These are phyloP conservation scores for Geotrichum ghanense DNA, from an alignment of 805 yeast species.

Conservation along the genomic window DNA sequence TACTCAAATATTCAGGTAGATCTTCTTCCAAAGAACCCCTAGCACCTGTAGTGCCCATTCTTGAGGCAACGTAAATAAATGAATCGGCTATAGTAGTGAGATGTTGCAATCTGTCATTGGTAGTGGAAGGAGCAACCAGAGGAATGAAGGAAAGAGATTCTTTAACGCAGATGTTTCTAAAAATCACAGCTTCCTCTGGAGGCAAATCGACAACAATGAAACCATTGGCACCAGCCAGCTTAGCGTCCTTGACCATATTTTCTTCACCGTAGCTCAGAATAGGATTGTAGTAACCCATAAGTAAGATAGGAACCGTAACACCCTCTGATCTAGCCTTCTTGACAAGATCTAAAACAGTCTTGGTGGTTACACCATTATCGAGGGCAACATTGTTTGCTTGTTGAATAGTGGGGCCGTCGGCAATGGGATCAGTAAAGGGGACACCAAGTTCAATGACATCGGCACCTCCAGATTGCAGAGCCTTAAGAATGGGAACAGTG, in stretches of 20 bases:
- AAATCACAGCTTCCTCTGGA: conserved; percentile 90
- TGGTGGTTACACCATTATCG: conserved; percentile 68
- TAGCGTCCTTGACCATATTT: conserved; percentile 63
- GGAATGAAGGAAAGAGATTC: conserved; percentile 80
- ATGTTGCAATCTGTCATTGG: conserved; percentile 72
- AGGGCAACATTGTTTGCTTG: conserved; percentile 69
- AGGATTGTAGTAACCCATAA: conserved; percentile 99
- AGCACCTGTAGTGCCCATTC: conserved; percentile 98
- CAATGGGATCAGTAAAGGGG: conserved; percentile 97
- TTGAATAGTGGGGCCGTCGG: conserved; percentile 97
- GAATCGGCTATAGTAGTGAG: conserved; percentile 86
- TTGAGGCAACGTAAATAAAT: conserved; percentile 88
- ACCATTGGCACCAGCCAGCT: conserved; percentile 87
- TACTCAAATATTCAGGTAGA: conserved; percentile 54
- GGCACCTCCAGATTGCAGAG: conserved; percentile 91
- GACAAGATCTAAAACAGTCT: conserved; percentile 59
- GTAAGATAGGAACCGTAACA: conserved; percentile 74
- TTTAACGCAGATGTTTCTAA: conserved; percentile 59
- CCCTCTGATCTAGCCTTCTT: conserved; percentile 69
- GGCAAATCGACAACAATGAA: conserved; percentile 92
- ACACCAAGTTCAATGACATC: conserved; percentile 91
- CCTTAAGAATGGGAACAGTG: conserved; percentile 74
- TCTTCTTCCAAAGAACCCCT: conserved; percentile 49
- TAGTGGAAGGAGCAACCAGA: conserved; percentile 91
- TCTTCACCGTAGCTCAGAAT: conserved; percentile 83